These are phyloP conservation scores for Filobasidium wieringae DNA, from an alignment of 768 basidiomycete species.

Conservation along the genomic window DNA sequence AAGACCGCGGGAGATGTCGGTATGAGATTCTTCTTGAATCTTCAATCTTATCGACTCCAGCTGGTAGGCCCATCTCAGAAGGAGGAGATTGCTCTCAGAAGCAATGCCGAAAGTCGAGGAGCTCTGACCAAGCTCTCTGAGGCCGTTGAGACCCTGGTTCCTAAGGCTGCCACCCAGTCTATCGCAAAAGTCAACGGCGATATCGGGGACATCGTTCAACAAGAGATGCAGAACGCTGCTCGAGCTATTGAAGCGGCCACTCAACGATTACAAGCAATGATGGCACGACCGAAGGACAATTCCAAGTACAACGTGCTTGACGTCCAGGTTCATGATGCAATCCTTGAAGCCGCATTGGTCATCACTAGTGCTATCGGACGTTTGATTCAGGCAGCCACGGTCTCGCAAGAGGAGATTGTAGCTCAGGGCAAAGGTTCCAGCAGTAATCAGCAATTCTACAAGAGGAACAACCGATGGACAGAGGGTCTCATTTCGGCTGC, in stretches of 20 bases:
- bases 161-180: constrained; percentile 57
- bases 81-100: constrained; percentile 77
- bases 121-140: constrained; percentile 78
- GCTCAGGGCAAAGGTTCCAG: constrained; percentile 87
- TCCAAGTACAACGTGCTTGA: constrained; percentile 81
- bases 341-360: constrained; percentile 80
- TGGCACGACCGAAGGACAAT: constrained; percentile 77
- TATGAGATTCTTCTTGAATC: constrained; percentile 81
- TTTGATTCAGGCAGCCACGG: constrained; percentile 90
- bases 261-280: constrained; percentile 75
- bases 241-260: constrained; percentile 89
- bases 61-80: constrained; percentile 56
- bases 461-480: constrained; percentile 98
- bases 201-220: constrained; percentile 89
- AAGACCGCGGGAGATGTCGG: constrained; percentile 78
- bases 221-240: constrained; percentile 89
- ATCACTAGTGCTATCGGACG: constrained; percentile 92
- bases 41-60: constrained; percentile 90
- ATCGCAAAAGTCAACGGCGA: constrained; percentile 74
- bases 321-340: constrained; percentile 94
- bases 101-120: constrained; percentile 71
- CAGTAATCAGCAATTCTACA: constrained; percentile 93
- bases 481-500: constrained; percentile 97
- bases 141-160: constrained; percentile 69
- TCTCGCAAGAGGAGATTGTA: constrained; percentile 96